Base-by-base conservation (phyloP, 805 yeast species). In the Cyberlindnera bimundalis region DNA sequence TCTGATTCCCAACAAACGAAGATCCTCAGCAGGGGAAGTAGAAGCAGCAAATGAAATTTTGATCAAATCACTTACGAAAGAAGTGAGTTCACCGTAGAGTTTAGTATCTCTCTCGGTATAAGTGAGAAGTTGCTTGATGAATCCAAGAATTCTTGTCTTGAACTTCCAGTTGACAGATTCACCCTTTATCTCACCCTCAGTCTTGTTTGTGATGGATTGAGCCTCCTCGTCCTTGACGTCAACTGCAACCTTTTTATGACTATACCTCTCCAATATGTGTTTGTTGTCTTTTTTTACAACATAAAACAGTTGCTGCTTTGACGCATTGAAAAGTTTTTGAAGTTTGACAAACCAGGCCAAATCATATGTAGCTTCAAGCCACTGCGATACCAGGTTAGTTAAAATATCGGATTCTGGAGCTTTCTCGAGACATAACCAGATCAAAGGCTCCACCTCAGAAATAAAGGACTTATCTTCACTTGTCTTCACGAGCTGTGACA, bases 21-120 rank as follows among this genome's bases (percentile, higher is more conserved):
- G 65, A 3, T 69, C 65, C 25, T 74, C 61, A 3, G 86, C 72
- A 4, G 81, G 73, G 0, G 95, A 76, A 0, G 96, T 84, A 0
- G 96, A 79, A 0, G 95, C 88, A 10, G 83, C 71, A 54, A 87
- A 90, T 1, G 96, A 80, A 5, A 88, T 67, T 46, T 84, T 81
- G 20, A 90, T 81, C 29, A 91, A 61, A 16, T 85, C 95, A 8
- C 78, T 69, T 6, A 82, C 68, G 33, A 65, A 69, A 0, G 68
- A 56, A 9, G 73, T 62, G 25, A 79, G 56, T 31, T 61, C 66
- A 2, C 62, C 57, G 20, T 70, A 61, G n/a, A 78, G 52, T 19
- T 53, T 55, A 0, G 60, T 40, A 43, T 73, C 73, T 14, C 57
- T 57, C 7, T 50, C 47, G 2, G 81, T 68, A 37, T 67, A 62